Percentiles rank a stretch among this genome's conserved stretches.
Evolutionary conservation across 2,329 filamentous ascomycete species (phyloP).

Genomic region (Diaporthe vexans): DNA sequence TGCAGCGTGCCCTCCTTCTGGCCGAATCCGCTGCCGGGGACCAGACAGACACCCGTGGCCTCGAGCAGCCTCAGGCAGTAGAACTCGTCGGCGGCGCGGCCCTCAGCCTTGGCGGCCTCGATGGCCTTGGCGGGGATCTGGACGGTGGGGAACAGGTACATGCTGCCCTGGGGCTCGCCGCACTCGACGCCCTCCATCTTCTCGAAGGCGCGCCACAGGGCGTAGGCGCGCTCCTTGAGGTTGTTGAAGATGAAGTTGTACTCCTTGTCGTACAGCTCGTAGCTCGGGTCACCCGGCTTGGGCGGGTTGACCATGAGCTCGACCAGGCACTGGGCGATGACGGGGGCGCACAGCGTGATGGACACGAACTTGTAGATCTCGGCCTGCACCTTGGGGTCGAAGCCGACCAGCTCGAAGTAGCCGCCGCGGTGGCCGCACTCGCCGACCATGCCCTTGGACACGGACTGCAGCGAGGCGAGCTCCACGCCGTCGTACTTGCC

Average conservation of each 20-base stretch:
- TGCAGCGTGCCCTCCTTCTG: slow-evolving; percentile 93
- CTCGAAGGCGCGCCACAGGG: slow-evolving; percentile 90
- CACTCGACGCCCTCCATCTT: slow-evolving; percentile 97
- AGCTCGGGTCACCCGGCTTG: slow-evolving; percentile 83
- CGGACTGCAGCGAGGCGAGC: slow-evolving; percentile 90
- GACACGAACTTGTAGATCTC: slow-evolving; percentile 99
- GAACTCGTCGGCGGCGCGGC: slow-evolving; percentile 87
- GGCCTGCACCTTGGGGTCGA: slow-evolving; percentile 85
- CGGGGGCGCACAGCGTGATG: slow-evolving; percentile 95
- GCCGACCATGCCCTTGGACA: slow-evolving; percentile 98
- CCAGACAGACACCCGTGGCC: slow-evolving; percentile 93
- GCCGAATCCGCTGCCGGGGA: slow-evolving; percentile 93
- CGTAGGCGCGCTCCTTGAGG: slow-evolving; percentile 82
- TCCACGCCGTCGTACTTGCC: slow-evolving; percentile 88
- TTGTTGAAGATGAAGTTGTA: slow-evolving; percentile 86
- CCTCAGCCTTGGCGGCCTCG: slow-evolving; percentile 80
- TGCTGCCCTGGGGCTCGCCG: slow-evolving; percentile 89
- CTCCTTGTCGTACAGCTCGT: slow-evolving; percentile 86
- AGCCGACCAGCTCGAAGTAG: slow-evolving; percentile 96
- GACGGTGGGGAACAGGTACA: slow-evolving; percentile 99
- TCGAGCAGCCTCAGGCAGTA: slow-evolving; percentile 94
- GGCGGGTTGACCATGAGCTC: slow-evolving; percentile 99
- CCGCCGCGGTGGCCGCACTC: slow-evolving; percentile 98
- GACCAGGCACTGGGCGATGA: slow-evolving; percentile 95
- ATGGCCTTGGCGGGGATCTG: slow-evolving; percentile 81